Conservation (phyloP, 805 yeast species). For the Kregervanrija fluxuum region DNA sequence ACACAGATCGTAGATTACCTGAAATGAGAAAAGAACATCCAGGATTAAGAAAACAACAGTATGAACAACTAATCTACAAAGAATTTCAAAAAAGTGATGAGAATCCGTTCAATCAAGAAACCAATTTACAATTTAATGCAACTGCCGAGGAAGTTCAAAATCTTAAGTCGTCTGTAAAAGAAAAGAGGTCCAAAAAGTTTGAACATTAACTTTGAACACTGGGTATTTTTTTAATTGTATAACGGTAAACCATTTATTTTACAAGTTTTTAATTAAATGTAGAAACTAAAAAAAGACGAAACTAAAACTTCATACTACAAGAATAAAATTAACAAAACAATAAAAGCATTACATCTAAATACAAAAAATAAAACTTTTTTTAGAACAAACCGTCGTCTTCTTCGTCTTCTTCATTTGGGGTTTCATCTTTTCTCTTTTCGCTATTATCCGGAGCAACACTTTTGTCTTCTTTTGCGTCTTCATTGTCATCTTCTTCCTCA, state of each 20-base stretch:
- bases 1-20: conserved; percentile 64
- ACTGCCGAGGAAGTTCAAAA: conserved; percentile 42
- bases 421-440: not conserved
- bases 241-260: not conserved
- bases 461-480: not conserved
- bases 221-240: not conserved
- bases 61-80: conserved; percentile 65
- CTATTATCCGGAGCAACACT: not conserved
- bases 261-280: no score
- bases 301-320: not conserved
- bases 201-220: conserved; percentile 16
- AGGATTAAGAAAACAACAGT: conserved; percentile 72
- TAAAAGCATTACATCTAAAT: not conserved
- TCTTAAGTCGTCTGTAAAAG: conserved; percentile 21
- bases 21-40: conserved; percentile 69
- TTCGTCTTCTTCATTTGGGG: conserved; percentile 6
- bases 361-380: not conserved
- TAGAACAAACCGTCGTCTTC: conserved; percentile 11
- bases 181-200: conserved; percentile 25
- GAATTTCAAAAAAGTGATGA: conserved; percentile 77
- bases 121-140: conserved; percentile 59
- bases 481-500: conserved; percentile 17
- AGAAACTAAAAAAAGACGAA: not conserved
- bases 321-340: not conserved
- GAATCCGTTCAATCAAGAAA: conserved; percentile 78